phyloP scores from a whole-genome alignment of 2,329 filamentous ascomycete genomes.

The Zymoseptoria pseudotritici region DNA sequence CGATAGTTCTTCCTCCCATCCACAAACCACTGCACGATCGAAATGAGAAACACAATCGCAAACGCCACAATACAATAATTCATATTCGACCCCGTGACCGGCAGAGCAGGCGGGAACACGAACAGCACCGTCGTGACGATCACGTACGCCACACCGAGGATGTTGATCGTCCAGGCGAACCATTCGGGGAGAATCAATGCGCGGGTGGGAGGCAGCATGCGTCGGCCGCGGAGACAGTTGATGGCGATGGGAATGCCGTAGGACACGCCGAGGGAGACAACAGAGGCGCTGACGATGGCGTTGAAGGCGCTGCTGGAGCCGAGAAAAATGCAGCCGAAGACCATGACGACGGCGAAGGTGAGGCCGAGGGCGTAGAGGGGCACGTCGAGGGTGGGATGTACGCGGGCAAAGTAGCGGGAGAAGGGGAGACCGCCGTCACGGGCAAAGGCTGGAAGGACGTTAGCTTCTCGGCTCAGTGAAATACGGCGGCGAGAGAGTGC shows the following conservation, averaged over 20 bases:
- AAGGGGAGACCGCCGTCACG: conserved; percentile 31
- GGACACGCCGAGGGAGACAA: conserved; percentile 63
- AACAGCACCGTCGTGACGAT: conserved; percentile 67
- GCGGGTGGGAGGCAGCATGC: conserved; percentile 51
- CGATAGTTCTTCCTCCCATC: conserved; percentile 56
- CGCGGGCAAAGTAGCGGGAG: conserved; percentile 28
- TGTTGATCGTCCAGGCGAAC: conserved; percentile 55
- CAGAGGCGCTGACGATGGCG: conserved; percentile 42
- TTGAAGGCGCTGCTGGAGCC: conserved; percentile 33
- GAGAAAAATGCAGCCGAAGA: conserved; percentile 32
- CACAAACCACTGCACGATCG: conserved; percentile 51
- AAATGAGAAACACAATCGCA: conserved; percentile 51
- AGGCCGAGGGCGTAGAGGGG: conserved; percentile 30
- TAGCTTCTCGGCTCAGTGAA: neutral
- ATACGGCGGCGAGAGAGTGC: neutral
- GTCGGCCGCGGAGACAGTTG: conserved; percentile 59
- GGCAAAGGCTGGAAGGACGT: conserved; percentile 23
- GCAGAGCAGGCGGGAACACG: conserved; percentile 62
- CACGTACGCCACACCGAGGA: conserved; percentile 56
- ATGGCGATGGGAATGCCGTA: conserved; percentile 69
- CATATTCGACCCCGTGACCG: conserved; percentile 61
- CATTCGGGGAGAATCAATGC: conserved; percentile 49
- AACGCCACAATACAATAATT: conserved; percentile 55
- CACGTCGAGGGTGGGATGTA: conserved; percentile 29
- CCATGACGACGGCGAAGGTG: conserved; percentile 26